These are phyloP conservation scores for Termitomyces sp. DNA, from an alignment of 768 basidiomycete species.

Conservation along the genomic window DNA sequence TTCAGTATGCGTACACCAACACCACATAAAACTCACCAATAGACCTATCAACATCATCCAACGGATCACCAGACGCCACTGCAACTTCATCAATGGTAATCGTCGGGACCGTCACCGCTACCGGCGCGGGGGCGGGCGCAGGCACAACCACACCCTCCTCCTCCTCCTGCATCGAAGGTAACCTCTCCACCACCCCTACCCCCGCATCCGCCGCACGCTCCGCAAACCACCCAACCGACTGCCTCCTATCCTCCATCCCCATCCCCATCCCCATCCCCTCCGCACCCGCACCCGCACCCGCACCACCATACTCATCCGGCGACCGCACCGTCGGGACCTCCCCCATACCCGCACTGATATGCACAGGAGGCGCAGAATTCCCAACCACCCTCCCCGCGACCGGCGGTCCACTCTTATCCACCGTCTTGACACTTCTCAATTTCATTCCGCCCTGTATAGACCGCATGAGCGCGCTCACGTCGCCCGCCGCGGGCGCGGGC, in stretches of 20 bases:
- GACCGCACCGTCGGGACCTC: constrained; percentile 12
- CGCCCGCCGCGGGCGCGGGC: constrained; percentile 40
- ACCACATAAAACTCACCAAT: constrained; percentile 56
- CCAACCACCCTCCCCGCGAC: constrained; percentile 79
- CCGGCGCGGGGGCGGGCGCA: constrained; percentile 32
- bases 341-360: constrained; percentile 53
- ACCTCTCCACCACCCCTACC: constrained; percentile 27
- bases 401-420: constrained; percentile 73
- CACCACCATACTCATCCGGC: constrained; percentile 1
- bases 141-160: constrained; percentile 25
- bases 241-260: constrained; percentile 45
- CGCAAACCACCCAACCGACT: constrained; percentile 91
- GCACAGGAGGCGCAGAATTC: constrained; percentile 63
- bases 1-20: too few relatives aligned
- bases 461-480: constrained; percentile 62
- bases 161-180: constrained; percentile 57
- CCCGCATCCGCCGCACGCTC: constrained; percentile 77
- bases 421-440: constrained; percentile 73
- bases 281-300: too few relatives aligned
- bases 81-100: constrained; percentile 52
- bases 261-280: constrained; percentile 25
- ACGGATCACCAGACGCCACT: constrained; percentile 46
- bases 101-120: constrained; percentile 57
- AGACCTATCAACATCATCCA: constrained; percentile 72
- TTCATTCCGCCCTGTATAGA: constrained; percentile 78